Conservation (phyloP, 2,329 filamentous ascomycete species). For the Fusarium brachygibbosum region DNA sequence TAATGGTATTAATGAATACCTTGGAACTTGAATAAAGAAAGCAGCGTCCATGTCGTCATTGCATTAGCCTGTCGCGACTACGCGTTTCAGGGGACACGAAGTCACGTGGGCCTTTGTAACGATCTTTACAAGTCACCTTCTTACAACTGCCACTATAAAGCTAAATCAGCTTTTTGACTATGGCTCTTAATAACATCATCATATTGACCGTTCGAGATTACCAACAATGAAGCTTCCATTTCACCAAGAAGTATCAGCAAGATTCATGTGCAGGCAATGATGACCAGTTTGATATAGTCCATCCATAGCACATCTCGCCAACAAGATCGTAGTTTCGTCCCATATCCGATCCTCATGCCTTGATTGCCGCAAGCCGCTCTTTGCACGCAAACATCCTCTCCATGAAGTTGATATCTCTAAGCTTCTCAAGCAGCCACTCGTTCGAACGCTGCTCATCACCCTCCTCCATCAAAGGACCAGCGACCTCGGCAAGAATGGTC, state of each 20-base stretch:
- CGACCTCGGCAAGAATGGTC: conserved; percentile 46
- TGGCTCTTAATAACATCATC: background rate
- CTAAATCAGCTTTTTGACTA: background rate
- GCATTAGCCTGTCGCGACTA: conserved; percentile 35
- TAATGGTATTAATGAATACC: background rate
- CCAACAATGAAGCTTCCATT: background rate
- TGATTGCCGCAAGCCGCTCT: conserved; percentile 11
- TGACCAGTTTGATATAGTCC: background rate
- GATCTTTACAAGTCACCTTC: background rate
- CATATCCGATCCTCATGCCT: background rate
- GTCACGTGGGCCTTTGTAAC: conserved; percentile 43
- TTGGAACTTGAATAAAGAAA: conserved; percentile 6
- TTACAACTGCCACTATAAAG: background rate
- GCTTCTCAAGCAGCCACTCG: conserved; percentile 47
- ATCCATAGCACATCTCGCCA: background rate
- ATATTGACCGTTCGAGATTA: too few relatives aligned
- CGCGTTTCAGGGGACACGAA: conserved; percentile 45
- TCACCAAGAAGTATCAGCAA: background rate
- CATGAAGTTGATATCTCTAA: conserved; percentile 46
- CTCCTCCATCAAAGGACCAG: conserved; percentile 43
- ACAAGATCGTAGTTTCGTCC: background rate
- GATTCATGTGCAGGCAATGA: background rate
- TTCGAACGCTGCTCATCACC: conserved; percentile 29
- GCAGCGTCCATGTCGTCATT: conserved; percentile 46
- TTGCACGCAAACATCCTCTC: conserved; percentile 29